Base-by-base conservation (phyloP, 1,284 basidiomycete species). In the Farysia itapuensis region DNA sequence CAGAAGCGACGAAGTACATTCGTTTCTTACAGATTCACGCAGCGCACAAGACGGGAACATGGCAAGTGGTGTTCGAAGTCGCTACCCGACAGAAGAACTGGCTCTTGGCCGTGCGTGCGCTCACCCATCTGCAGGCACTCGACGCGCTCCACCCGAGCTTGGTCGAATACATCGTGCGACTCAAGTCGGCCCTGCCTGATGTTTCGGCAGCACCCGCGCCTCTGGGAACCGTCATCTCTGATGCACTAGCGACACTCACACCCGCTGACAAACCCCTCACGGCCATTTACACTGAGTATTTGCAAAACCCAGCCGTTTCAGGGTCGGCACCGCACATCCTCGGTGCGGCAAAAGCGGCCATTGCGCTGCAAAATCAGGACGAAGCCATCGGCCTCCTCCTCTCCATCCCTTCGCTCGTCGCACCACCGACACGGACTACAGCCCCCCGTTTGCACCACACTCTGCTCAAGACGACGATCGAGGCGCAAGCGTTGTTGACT, bases 11-110 rank as follows among this genome's bases (percentile, higher is more conserved):
- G 41, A 88, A 86, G 70, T 78, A 89, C 20, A 79, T 96, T 22
- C 79, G 80, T n/a, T 86, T 87, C 2, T 77, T 97, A 11, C 81
- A 82, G 15, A 79, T 78, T 3, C 78, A 73, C 14, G 64, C 70
- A 4, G 22, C 57, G 0, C n/a, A 80, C 1, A 80, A 84, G 39
- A 76, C 89, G 7, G 85, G 89, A 29, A 84, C 85, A 5, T 93
- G 90, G 87, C 76, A 85, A 32, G 81, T 82, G 0, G 81, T 82
- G 2, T 95, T 89, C 71, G 90, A 96, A 70, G 85, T 97, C 20
- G 85, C 87, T 19, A 77, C 88, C 16, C 81, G 90, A 39, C 81
- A 86, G 74, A 83, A 84, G 70, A 89, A 89, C 74, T 86, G 86
- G 67, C 77, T 93, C 20, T 86, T 89, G 65, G 91, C 90, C 0